These are phyloP conservation scores for Fusarium chaquense DNA, from an alignment of 2,329 filamentous ascomycete species.

Conservation along the genomic window DNA sequence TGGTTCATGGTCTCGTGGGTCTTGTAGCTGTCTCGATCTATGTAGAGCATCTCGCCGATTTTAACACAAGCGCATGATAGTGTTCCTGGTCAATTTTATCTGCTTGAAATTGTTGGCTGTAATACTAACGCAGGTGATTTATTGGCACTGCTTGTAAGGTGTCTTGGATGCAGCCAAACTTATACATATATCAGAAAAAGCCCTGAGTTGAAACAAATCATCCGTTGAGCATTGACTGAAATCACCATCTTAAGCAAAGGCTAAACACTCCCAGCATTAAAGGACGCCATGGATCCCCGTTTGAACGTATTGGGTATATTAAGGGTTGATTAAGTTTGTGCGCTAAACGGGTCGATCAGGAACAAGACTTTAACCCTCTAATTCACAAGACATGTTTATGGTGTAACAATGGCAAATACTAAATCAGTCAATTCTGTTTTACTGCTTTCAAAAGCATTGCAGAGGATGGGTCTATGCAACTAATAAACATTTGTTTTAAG, in stretches of 20 bases:
- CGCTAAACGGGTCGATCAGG: conserved; percentile 41
- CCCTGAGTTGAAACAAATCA: conserved; percentile 4
- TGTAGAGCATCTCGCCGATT: not conserved
- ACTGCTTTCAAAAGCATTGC: not conserved
- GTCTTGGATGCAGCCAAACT: not conserved
- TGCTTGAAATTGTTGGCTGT: not conserved
- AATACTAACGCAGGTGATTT: not conserved
- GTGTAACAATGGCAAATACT: not conserved
- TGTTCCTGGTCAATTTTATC: not conserved
- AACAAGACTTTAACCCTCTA: conserved; percentile 17
- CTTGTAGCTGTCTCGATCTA: not conserved
- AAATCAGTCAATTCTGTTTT: not conserved
- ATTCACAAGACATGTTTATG: not conserved
- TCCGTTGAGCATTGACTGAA: conserved; percentile 3
- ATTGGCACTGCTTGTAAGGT: not conserved
- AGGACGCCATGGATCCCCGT: conserved; percentile 27
- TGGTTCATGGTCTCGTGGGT: not conserved
- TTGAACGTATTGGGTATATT: conserved; percentile 21
- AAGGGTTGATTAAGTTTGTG: conserved; percentile 29
- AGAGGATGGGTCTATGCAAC: not conserved
- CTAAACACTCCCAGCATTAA: conserved; percentile 10
- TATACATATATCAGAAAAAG: not conserved
- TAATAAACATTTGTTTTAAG: not conserved
- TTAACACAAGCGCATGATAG: not conserved
- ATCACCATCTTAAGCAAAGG: not conserved